These are phyloP conservation scores for Serendipita vermifera DNA, from an alignment of 768 basidiomycete species.

Conservation along the genomic window DNA sequence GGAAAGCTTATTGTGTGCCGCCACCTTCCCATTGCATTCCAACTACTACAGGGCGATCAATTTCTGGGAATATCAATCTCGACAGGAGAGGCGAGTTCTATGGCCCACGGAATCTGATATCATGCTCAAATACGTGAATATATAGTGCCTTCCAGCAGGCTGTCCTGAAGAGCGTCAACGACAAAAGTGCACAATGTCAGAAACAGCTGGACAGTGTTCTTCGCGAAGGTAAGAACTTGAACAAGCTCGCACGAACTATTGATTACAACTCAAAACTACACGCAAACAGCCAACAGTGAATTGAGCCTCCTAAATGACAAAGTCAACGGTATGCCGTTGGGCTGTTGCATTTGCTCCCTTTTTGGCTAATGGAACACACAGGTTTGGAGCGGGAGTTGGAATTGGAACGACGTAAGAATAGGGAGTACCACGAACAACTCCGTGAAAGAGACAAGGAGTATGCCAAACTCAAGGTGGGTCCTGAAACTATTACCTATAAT, in stretches of 20 bases:
- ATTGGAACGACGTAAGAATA: slow-evolving; percentile 57
- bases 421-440: slow-evolving; percentile 59
- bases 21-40: too few species aligned
- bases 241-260: neutral
- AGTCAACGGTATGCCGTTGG: slow-evolving; percentile 31
- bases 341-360: neutral
- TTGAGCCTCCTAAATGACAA: slow-evolving; percentile 58
- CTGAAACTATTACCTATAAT: neutral
- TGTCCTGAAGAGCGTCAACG: slow-evolving; percentile 63
- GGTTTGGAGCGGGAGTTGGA: slow-evolving; percentile 74
- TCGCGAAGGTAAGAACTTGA: slow-evolving; percentile 50
- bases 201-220: slow-evolving; percentile 79
- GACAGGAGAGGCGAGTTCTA: slow-evolving; percentile 57
- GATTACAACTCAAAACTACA: neutral
- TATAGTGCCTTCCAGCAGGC: slow-evolving; percentile 72
- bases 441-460: slow-evolving; percentile 78
- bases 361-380: slow-evolving; percentile 19
- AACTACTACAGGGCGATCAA: slow-evolving; percentile 50
- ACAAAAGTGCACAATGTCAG: slow-evolving; percentile 69
- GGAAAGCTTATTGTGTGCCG: slow-evolving; percentile 11
- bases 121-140: neutral
- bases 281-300: slow-evolving; percentile 55
- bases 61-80: slow-evolving; percentile 85
- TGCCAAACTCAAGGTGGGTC: slow-evolving; percentile 62
- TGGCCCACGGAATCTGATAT: slow-evolving; percentile 11